phyloP scores from a whole-genome alignment of 2,329 filamentous ascomycete genomes.

The Colletotrichum sp. region DNA sequence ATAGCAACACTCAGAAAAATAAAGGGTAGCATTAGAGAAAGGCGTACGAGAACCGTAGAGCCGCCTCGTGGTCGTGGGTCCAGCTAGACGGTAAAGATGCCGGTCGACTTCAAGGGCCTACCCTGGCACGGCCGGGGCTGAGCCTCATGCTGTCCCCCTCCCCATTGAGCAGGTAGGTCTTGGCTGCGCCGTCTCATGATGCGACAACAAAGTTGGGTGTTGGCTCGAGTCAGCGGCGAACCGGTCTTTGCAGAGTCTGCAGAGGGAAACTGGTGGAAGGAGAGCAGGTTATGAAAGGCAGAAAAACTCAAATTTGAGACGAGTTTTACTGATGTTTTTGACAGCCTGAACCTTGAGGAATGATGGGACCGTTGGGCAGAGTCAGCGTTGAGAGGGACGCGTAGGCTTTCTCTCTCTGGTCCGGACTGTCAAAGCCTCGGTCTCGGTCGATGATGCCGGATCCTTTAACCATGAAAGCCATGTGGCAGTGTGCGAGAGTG shows the following conservation, averaged over 20 bases:
- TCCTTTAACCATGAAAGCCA: background rate
- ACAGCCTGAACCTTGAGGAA: constrained; percentile 1
- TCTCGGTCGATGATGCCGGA: background rate
- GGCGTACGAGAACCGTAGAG: background rate
- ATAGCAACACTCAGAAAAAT: background rate
- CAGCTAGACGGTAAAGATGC: background rate
- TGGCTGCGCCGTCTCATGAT: constrained; percentile 14
- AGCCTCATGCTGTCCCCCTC: background rate
- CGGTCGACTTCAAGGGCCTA: background rate
- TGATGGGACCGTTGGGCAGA: background rate
- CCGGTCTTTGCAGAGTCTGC: background rate
- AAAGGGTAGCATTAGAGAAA: background rate
- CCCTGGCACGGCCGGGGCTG: background rate
- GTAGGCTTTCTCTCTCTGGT: background rate
- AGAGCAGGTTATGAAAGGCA: background rate
- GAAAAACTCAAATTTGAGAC: constrained; percentile 4
- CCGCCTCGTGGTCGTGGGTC: background rate
- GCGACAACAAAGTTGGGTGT: background rate
- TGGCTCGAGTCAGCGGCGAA: constrained; percentile 3
- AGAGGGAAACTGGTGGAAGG: background rate
- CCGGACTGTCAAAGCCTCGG: background rate
- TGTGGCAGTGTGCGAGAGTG: background rate
- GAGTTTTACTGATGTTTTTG: constrained; percentile 15
- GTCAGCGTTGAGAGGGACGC: background rate
- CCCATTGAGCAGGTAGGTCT: background rate